phyloP scores from a whole-genome alignment of 768 basidiomycete genomes.

The Amanita brunnescens region DNA sequence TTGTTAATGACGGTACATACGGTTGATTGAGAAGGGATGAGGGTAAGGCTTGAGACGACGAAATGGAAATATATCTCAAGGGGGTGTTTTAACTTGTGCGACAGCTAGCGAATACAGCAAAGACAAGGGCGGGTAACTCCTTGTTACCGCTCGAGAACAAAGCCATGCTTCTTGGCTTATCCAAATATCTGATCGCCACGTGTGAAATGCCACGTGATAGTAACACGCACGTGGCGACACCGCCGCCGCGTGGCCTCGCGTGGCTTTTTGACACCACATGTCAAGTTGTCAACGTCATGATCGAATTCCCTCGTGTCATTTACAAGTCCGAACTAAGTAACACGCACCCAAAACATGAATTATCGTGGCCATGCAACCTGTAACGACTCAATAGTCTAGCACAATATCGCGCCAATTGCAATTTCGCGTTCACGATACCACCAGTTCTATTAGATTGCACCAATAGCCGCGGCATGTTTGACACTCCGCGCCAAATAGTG shows the following conservation, averaged over 20 bases:
- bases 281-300: conserved; percentile 2
- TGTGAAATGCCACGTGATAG: conserved; percentile 5
- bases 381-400: too few species aligned
- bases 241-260: background rate
- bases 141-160: conserved; percentile 1
- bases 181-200: conserved; percentile 11
- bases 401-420: too few species aligned
- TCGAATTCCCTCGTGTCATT: too few species aligned
- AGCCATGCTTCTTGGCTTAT: conserved; percentile 1
- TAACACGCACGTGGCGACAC: conserved; percentile 2
- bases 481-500: too few species aligned
- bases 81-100: background rate
- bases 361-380: too few species aligned
- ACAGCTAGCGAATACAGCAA: conserved; percentile 2
- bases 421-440: too few species aligned
- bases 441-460: too few species aligned
- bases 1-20: background rate
- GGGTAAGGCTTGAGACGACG: background rate
- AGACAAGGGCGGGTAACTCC: background rate
- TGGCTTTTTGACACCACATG: conserved; percentile 5
- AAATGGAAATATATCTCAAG: background rate
- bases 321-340: too few species aligned
- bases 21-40: background rate
- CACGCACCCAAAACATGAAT: too few species aligned
- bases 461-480: too few species aligned